Evolutionary conservation across 179 eudicot species (phyloP).

Genomic region (Patellifolia procumbens): DNA sequence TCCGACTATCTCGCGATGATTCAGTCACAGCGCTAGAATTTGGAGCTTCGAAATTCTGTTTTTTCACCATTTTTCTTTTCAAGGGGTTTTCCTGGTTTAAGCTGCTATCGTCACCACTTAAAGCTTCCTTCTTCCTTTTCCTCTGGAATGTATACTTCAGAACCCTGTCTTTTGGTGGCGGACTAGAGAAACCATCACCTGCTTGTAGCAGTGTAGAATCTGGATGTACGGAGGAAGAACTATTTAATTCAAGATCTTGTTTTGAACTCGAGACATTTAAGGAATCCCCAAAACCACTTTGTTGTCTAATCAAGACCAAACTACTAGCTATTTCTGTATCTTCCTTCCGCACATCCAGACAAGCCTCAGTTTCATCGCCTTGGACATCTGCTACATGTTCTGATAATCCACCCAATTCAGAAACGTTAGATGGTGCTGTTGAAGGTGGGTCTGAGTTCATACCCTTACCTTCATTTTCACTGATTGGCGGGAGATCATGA

Average conservation of each 20-base stretch:
- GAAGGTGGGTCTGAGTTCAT: slow-evolving; percentile 13
- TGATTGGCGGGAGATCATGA: slow-evolving; percentile 19
- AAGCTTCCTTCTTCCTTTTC: slow-evolving; percentile 56
- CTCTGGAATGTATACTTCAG: slow-evolving; percentile 79
- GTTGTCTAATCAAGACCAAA: slow-evolving; percentile 25
- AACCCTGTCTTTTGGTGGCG: slow-evolving; percentile 42
- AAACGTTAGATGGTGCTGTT: neutral
- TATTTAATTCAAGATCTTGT: slow-evolving; percentile 31
- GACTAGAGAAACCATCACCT: slow-evolving; percentile 29
- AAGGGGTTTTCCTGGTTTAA: slow-evolving; percentile 34
- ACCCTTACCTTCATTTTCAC: slow-evolving; percentile 14
- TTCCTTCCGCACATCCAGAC: slow-evolving; percentile 7
- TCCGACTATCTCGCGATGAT: slow-evolving; percentile 55
- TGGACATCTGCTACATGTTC: neutral
- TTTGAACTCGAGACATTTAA: slow-evolving; percentile 15
- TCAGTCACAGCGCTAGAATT: slow-evolving; percentile 33
- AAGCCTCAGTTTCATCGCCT: slow-evolving; percentile 18
- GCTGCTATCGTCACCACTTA: slow-evolving; percentile 35
- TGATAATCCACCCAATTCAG: slow-evolving; percentile 13
- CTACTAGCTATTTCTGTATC: slow-evolving; percentile 28
- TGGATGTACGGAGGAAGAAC: slow-evolving; percentile 13
- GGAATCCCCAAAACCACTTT: slow-evolving; percentile 16
- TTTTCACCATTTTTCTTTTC: slow-evolving; percentile 33
- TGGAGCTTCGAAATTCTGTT: slow-evolving; percentile 24
- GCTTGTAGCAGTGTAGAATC: slow-evolving; percentile 21